Percentiles rank a stretch among this genome's conserved stretches.
Evolutionary conservation across 371 early-diverging fungal species (phyloP).

Genomic region (Rhizopus delemar): DNA sequence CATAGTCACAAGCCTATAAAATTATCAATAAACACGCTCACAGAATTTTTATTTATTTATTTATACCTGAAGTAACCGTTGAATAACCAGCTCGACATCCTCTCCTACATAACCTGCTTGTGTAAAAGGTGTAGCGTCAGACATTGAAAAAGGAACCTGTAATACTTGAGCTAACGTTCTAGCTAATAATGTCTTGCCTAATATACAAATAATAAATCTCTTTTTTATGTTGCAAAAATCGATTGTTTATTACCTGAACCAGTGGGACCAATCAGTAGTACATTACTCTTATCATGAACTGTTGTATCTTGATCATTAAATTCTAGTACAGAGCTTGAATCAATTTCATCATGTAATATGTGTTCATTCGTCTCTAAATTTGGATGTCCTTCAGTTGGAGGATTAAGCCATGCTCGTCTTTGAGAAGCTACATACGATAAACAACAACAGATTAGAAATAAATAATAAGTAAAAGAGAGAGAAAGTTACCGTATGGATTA

Average conservation of each 20-base stretch:
- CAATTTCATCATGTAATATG: conserved; percentile 9
- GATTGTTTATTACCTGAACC: conserved; percentile 54
- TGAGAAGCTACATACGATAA: conserved; percentile 16
- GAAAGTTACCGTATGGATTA: not conserved
- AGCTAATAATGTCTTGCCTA: conserved; percentile 80
- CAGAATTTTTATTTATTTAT: not conserved
- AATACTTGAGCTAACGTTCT: conserved; percentile 83
- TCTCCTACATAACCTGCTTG: conserved; percentile 95
- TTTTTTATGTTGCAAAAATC: not conserved
- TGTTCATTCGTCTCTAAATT: conserved; percentile 10
- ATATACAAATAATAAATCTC: not conserved
- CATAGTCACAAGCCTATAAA: conserved; percentile 75
- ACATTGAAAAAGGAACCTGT: conserved; percentile 89
- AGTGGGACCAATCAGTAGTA: conserved; percentile 83
- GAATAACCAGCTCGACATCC: conserved; percentile 88
- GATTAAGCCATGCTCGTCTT: conserved; percentile 38
- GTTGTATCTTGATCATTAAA: conserved; percentile 33
- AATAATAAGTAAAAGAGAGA: too few relatives aligned
- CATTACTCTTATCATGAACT: conserved; percentile 86
- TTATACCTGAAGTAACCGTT: conserved; percentile 74
- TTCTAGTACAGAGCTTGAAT: conserved; percentile 2
- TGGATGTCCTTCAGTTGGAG: conserved; percentile 26
- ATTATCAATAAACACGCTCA: not conserved
- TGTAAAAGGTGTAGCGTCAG: conserved; percentile 91
- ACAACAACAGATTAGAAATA: too few relatives aligned